Percentiles rank a stretch among this genome's conserved stretches.
These are phyloP conservation scores for Suillus alpinus DNA, from an alignment of 768 basidiomycete species.

Conservation along the genomic window DNA sequence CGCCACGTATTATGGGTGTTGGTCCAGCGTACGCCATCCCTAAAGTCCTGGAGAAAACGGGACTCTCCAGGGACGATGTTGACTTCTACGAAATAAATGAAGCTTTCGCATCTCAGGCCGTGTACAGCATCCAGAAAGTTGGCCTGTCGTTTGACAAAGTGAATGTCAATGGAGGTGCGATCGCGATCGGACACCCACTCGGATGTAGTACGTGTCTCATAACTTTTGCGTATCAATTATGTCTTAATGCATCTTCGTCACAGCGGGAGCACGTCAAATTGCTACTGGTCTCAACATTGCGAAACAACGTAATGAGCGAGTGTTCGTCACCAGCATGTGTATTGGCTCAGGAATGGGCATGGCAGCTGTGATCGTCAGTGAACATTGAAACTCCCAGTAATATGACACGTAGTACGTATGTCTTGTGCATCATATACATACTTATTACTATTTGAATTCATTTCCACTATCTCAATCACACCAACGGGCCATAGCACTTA, in stretches of 20 bases:
- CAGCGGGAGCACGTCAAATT: constrained; percentile 83
- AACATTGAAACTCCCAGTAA: constrained; percentile 50
- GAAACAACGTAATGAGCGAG: constrained; percentile 68
- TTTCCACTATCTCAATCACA: too few species aligned
- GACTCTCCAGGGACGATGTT: constrained; percentile 65
- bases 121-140: constrained; percentile 69
- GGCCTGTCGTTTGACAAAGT: constrained; percentile 76
- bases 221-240: constrained; percentile 6
- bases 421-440: background rate
- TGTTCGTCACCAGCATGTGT: constrained; percentile 92
- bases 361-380: constrained; percentile 83
- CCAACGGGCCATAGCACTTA: too few species aligned
- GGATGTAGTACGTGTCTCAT: constrained; percentile 62
- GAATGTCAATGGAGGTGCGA: constrained; percentile 85
- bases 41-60: constrained; percentile 61
- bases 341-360: constrained; percentile 90
- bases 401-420: background rate
- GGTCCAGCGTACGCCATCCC: constrained; percentile 90
- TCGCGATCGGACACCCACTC: constrained; percentile 86
- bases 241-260: background rate
- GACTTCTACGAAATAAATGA: constrained; percentile 95
- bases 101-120: constrained; percentile 82
- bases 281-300: constrained; percentile 82
- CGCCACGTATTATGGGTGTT: constrained; percentile 87
- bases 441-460: too few species aligned